phyloP scores from a whole-genome alignment of 768 basidiomycete genomes.

The Fibroporia radiculosa region DNA sequence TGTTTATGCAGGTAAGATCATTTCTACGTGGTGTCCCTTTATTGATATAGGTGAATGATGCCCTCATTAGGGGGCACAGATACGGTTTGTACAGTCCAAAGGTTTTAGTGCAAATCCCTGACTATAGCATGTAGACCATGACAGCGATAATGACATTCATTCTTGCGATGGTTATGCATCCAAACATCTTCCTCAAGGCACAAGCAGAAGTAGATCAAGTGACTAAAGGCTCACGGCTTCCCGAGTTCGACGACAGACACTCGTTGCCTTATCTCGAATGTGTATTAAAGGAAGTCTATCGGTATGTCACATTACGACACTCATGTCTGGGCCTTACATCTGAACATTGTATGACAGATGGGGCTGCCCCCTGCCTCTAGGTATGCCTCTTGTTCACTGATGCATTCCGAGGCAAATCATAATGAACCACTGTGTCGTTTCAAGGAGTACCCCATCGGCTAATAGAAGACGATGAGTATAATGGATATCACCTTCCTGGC shows the following conservation, averaged over 20 bases:
- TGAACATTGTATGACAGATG: neutral
- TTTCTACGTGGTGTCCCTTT: neutral
- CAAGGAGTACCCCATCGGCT: conserved; percentile 9
- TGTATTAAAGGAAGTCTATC: conserved; percentile 17
- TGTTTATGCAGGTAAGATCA: neutral
- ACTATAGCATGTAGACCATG: neutral
- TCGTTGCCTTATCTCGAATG: conserved; percentile 22
- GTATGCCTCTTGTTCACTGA: neutral
- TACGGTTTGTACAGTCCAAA: conserved; percentile 12
- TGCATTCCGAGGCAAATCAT: neutral
- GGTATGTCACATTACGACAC: conserved; percentile 19
- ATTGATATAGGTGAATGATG: neutral
- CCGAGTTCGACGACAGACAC: conserved; percentile 18
- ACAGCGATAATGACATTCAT: conserved; percentile 14
- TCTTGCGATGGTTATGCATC: conserved; percentile 21
- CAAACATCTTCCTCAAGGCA: conserved; percentile 19
- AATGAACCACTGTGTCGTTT: no score
- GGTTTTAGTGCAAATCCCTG: neutral
- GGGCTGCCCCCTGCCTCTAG: neutral
- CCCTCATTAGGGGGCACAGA: conserved; percentile 12
- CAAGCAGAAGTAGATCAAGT: conserved; percentile 22
- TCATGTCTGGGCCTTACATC: neutral
- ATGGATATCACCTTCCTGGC: conserved; percentile 7
- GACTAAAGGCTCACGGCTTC: conserved; percentile 16
- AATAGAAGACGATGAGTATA: conserved; percentile 15